phyloP scores from a whole-genome alignment of 2,329 filamentous ascomycete species.

The Pseudogymnoascus sp. region DNA sequence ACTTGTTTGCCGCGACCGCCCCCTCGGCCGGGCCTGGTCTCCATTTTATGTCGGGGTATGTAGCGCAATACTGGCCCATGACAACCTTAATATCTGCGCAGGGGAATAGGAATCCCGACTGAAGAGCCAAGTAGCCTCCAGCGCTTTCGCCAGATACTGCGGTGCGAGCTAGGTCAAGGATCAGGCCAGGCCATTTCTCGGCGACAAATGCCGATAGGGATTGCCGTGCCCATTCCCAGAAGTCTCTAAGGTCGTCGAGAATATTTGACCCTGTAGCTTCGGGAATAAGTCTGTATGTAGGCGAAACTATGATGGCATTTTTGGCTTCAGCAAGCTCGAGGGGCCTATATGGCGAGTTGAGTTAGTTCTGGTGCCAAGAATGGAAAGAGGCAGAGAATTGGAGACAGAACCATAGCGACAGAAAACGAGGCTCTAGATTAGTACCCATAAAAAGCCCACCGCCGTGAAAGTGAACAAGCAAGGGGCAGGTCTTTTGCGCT shows the following conservation, averaged over 20 bases:
- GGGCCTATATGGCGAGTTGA: not conserved
- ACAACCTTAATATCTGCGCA: not conserved
- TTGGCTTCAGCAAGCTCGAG: not conserved
- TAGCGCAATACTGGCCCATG: not conserved
- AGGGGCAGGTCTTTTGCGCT: not conserved
- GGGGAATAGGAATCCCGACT: constrained; percentile 13
- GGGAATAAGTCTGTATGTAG: constrained; percentile 42
- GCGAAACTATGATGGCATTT: constrained; percentile 34
- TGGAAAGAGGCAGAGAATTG: constrained; percentile 30
- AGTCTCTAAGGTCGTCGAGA: constrained; percentile 36
- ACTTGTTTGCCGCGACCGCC: not conserved
- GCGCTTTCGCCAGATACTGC: constrained; percentile 12
- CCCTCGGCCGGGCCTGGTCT: not conserved
- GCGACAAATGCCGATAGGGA: not conserved
- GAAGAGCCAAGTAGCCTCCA: constrained; percentile 18
- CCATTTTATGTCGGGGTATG: not conserved
- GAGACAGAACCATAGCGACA: constrained; percentile 18
- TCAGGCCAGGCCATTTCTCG: not conserved
- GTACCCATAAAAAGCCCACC: not conserved
- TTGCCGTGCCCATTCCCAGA: constrained; percentile 36
- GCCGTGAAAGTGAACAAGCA: not conserved
- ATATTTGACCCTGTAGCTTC: constrained; percentile 38
- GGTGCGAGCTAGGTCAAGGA: not conserved
- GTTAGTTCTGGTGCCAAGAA: constrained; percentile 23
- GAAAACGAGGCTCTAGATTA: not conserved